These are phyloP conservation scores for Logfia minima DNA, from an alignment of 129 eudicot genomes.

Conservation along the genomic window DNA sequence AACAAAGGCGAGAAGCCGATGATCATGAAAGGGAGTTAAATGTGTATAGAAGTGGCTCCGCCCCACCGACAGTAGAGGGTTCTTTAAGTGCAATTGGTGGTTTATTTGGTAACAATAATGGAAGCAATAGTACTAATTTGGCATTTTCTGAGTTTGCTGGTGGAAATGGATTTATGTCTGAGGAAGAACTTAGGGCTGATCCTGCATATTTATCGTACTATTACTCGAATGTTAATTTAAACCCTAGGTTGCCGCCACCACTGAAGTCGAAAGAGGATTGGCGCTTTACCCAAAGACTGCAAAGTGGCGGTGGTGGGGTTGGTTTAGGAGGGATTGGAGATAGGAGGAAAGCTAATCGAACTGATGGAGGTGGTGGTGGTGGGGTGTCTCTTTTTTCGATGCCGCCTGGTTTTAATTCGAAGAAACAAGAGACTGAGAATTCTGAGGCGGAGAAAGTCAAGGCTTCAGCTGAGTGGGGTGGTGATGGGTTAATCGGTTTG, in stretches of 20 bases:
- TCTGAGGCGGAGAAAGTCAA: slow-evolving; percentile 54
- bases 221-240: slow-evolving; percentile 71
- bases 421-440: slow-evolving; percentile 72
- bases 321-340: slow-evolving; percentile 93
- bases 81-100: slow-evolving; percentile 83
- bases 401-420: slow-evolving; percentile 91
- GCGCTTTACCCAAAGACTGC: slow-evolving; percentile 74
- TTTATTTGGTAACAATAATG: slow-evolving; percentile 40
- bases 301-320: slow-evolving; percentile 80
- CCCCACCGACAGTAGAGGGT: slow-evolving; percentile 90
- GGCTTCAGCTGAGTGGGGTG: slow-evolving; percentile 84
- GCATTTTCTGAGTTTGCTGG: slow-evolving; percentile 55
- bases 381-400: slow-evolving; percentile 64
- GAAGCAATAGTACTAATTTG: slow-evolving; percentile 22
- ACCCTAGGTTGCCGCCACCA: slow-evolving; percentile 91
- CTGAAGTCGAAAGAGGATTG: slow-evolving; percentile 78
- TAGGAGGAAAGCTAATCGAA: slow-evolving; percentile 68
- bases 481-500: slow-evolving; percentile 88
- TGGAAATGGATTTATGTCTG: slow-evolving; percentile 64
- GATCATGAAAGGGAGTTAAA: slow-evolving; percentile 76
- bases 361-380: slow-evolving; percentile 60
- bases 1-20: slow-evolving; percentile 64
- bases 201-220: slow-evolving; percentile 77
- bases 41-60: slow-evolving; percentile 82
- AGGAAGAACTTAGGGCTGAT: slow-evolving; percentile 92